Conservation (phyloP, 352 stramenopile species). For the Phytophthora melonis region DNA sequence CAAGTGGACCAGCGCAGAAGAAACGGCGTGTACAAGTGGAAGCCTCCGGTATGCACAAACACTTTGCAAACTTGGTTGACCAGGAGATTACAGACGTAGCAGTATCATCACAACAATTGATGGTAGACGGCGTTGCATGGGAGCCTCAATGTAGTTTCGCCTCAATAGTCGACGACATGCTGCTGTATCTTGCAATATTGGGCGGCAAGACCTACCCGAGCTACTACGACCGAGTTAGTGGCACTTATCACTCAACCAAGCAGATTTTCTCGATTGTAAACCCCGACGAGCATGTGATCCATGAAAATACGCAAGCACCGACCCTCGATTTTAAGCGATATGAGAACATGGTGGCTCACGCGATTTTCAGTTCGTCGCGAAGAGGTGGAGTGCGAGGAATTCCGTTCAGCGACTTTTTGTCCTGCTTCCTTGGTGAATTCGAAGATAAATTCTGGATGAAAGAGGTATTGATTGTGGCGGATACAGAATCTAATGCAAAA, state of each 20-base stretch:
- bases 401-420: conserved; percentile 33
- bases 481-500: background rate
- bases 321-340: conserved; percentile 19
- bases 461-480: background rate
- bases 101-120: background rate
- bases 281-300: background rate
- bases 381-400: conserved; percentile 40
- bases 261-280: background rate
- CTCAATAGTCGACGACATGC: conserved; percentile 31
- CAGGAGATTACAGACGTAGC: conserved; percentile 1
- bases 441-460: background rate
- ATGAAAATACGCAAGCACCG: background rate
- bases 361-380: conserved; percentile 40
- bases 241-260: background rate
- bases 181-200: conserved; percentile 45
- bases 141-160: conserved; percentile 29
- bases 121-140: background rate
- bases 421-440: conserved; percentile 29
- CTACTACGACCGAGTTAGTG: conserved; percentile 15
- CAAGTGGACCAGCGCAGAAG: background rate
- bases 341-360: conserved; percentile 44
- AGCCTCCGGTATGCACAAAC: background rate
- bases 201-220: conserved; percentile 31
- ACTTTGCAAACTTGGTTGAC: conserved; percentile 5
- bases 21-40: background rate